These are phyloP conservation scores for Labyrinthula sp. DNA, from an alignment of 352 stramenopile species.

Conservation along the genomic window DNA sequence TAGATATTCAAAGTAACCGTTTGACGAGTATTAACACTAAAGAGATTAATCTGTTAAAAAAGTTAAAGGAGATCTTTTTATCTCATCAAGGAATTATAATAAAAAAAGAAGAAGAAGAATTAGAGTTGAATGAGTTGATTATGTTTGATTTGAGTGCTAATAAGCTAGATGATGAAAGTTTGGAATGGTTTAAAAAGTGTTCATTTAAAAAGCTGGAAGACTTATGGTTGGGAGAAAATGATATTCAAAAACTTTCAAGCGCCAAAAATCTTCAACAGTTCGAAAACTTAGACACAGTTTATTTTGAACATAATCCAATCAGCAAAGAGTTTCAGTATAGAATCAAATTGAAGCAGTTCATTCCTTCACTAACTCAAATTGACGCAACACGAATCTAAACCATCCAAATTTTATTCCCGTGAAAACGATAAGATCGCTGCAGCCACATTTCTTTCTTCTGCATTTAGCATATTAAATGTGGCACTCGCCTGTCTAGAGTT, in stretches of 20 bases:
- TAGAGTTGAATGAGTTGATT: constrained; percentile 42
- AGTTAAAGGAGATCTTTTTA: constrained; percentile 87
- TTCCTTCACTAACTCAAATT: constrained; percentile 76
- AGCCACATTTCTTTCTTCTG: too few relatives aligned
- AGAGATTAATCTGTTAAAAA: constrained; percentile 55
- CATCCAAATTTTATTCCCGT: too few relatives aligned
- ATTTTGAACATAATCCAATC: constrained; percentile 82
- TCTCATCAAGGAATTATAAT: constrained; percentile 90
- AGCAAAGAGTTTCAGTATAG: constrained; percentile 76
- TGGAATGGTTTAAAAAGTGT: constrained; percentile 7
- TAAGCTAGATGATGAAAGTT: constrained; percentile 30
- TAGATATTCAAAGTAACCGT: constrained; percentile 80
- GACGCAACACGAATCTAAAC: too few relatives aligned
- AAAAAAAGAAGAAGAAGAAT: constrained; percentile 45
- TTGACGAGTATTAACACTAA: constrained; percentile 61
- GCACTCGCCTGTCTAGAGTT: too few relatives aligned
- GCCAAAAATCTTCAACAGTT: too few relatives aligned
- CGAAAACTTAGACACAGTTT: constrained; percentile 61
- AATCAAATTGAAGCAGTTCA: constrained; percentile 59
- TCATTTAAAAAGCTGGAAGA: constrained; percentile 33
- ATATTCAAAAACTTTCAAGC: too few relatives aligned
- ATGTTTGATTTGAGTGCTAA: constrained; percentile 34
- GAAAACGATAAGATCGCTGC: too few relatives aligned
- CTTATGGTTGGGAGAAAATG: constrained; percentile 34
- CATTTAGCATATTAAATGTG: too few relatives aligned